Conservation (phyloP, 305 asterid genomes). For the Lippia alba region DNA sequence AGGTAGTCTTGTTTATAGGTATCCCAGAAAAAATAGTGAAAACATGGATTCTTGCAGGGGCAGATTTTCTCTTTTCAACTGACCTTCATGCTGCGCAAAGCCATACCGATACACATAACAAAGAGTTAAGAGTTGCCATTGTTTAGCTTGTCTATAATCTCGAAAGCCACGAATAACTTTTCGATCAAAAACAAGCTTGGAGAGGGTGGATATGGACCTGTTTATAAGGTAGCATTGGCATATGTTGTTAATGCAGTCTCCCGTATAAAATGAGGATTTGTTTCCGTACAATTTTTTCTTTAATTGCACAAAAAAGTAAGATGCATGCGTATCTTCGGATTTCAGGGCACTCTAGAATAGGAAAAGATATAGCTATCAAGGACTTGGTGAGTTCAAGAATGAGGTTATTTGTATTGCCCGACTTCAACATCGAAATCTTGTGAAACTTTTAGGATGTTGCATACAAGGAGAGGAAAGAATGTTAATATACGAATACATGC, state of each 20-base stretch:
- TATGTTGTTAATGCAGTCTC: neutral
- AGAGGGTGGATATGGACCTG: constrained; percentile 59
- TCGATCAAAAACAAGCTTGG: constrained; percentile 47
- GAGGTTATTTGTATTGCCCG: constrained; percentile 38
- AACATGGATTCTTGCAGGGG: neutral
- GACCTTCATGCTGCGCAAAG: neutral
- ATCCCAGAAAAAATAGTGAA: too few relatives aligned
- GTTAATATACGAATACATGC: constrained; percentile 39
- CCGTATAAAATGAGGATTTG: too few relatives aligned
- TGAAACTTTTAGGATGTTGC: constrained; percentile 37
- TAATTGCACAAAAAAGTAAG: neutral
- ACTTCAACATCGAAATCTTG: constrained; percentile 45
- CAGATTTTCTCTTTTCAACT: neutral
- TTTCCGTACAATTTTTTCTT: too few relatives aligned
- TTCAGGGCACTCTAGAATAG: constrained; percentile 43
- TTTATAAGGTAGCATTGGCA: constrained; percentile 36
- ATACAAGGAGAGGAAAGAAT: constrained; percentile 38
- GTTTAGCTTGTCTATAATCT: constrained; percentile 29
- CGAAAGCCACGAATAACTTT: constrained; percentile 47
- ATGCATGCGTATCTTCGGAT: neutral
- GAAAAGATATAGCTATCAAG: constrained; percentile 47
- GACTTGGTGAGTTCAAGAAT: constrained; percentile 40
- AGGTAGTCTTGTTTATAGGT: too few relatives aligned
- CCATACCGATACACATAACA: neutral
- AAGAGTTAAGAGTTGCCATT: constrained; percentile 38